Evolutionary conservation across 768 basidiomycete genomes (phyloP), one percentile per base, ranked within the genome.

Genomic region (Macrolepiota dolichaula): DNA sequence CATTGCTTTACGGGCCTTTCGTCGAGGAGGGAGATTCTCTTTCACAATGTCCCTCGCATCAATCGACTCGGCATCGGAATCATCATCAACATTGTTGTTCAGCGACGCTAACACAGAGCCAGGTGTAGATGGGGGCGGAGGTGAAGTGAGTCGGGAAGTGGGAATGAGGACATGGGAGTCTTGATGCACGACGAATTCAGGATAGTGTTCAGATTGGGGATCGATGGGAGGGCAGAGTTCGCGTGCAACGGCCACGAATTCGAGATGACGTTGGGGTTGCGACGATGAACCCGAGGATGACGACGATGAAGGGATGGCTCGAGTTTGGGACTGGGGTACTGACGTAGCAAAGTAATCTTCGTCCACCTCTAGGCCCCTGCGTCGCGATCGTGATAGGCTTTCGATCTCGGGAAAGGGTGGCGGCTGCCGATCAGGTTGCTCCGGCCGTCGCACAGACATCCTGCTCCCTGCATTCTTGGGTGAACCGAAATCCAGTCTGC

Each of bases 191-290:
- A 74, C 71, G 65, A 89, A 89, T 15, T 88, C 87, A 12, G 88
- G 88, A 69, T 87, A 88, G 65, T 89, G 88, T 40, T 80, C 75
- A 15, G 86, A 87, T 49, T 80, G 77, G 1, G 79, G 80, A 67
- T 87, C 79, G 29, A 74, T 68, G 17, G 72, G 75, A 29, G 77
- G 76, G 24, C 77, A 79, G 19, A 77, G 72, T 57, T 75, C 75
- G 60, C 76, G 80, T 40, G 70, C 74, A 55, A 70, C 65, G 53
- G 69, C 64, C 19, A 70, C 68, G 46, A 66, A 66, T 24, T 67
- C 65, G 22, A 38, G 63, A 62, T 51, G 57, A 27, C 32, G 64
- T 36, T 55, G 63, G 32, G 24, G 66, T 57, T 12, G 61, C 63
- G 50, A 52, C 36, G 19, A 68, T 59, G 24, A 66, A 61, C 59